Conservation (phyloP, 1,284 basidiomycete species). For the Hymenochaete sp. region DNA sequence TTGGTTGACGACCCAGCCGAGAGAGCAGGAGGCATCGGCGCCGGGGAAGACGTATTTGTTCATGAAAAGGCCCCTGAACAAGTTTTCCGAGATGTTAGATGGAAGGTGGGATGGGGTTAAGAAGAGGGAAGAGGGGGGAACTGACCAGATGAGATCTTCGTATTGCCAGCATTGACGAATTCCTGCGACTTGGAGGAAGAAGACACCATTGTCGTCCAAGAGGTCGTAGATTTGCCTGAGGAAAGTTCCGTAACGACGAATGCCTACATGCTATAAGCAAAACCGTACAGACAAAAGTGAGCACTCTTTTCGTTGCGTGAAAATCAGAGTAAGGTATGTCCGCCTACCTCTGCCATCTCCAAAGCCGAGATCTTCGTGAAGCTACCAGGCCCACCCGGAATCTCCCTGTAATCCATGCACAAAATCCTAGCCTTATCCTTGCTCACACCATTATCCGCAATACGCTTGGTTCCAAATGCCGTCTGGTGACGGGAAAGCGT, state of each 20-base stretch:
- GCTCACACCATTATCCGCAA: constrained; percentile 71
- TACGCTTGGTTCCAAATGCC: constrained; percentile 85
- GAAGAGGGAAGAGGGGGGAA: not conserved
- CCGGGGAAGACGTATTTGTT: constrained; percentile 98
- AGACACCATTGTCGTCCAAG: constrained; percentile 89
- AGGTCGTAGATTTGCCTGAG: constrained; percentile 88
- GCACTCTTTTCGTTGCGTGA: not conserved
- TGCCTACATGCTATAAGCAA: constrained; percentile 72
- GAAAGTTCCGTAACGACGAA: constrained; percentile 88
- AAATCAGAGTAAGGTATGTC: not conserved
- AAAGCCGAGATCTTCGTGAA: constrained; percentile 95
- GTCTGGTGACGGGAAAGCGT: constrained; percentile 90
- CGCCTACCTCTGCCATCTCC: constrained; percentile 89
- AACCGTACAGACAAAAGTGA: not conserved
- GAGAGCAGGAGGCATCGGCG: constrained; percentile 90
- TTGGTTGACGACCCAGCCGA: constrained; percentile 89
- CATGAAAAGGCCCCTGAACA: constrained; percentile 76
- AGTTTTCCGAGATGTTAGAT: constrained; percentile 5
- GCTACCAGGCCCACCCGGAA: constrained; percentile 70
- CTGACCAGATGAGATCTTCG: constrained; percentile 91
- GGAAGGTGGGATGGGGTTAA: not conserved
- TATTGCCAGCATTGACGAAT: constrained; percentile 93
- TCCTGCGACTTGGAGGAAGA: constrained; percentile 96
- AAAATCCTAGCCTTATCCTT: constrained; percentile 81
- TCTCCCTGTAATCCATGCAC: constrained; percentile 92